phyloP scores from a whole-genome alignment of 108 stramenopile species.

The Skeletonema potamos region DNA sequence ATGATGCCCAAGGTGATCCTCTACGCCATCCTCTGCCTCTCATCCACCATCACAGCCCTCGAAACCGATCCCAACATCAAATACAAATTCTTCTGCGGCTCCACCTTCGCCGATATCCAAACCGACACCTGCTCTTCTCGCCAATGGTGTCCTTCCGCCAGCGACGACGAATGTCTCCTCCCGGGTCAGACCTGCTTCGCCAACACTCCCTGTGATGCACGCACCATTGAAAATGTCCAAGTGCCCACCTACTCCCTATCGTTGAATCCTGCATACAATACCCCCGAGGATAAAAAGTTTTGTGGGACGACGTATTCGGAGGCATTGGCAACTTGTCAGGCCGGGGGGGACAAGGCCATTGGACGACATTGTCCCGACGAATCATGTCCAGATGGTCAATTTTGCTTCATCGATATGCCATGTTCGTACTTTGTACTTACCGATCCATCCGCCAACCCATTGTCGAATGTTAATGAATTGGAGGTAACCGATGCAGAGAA shows the following conservation, averaged over 20 bases:
- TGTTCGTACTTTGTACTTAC: constrained; percentile 47
- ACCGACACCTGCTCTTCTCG: constrained; percentile 39
- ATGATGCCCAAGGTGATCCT: neutral
- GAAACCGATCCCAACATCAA: constrained; percentile 15
- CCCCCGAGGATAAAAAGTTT: constrained; percentile 43
- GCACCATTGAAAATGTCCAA: constrained; percentile 10
- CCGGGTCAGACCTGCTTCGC: constrained; percentile 49
- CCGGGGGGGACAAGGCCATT: constrained; percentile 18
- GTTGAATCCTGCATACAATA: constrained; percentile 17
- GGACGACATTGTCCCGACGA: constrained; percentile 35
- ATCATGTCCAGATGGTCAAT: constrained; percentile 17
- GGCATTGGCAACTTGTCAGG: constrained; percentile 21
- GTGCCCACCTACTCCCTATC: constrained; percentile 42
- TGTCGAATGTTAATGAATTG: constrained; percentile 11
- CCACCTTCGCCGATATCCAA: constrained; percentile 46
- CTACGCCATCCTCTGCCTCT: neutral
- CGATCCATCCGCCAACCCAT: constrained; percentile 7
- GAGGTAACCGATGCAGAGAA: neutral
- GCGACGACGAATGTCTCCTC: constrained; percentile 39
- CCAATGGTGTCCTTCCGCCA: constrained; percentile 41
- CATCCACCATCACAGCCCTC: neutral
- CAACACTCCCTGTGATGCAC: constrained; percentile 50
- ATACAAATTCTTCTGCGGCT: constrained; percentile 48
- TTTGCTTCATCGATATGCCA: constrained; percentile 42
- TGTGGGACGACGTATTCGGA: constrained; percentile 34